Evolutionary conservation across 2,329 filamentous ascomycete genomes (phyloP).

Genomic region (Monosporascus sp.): DNA sequence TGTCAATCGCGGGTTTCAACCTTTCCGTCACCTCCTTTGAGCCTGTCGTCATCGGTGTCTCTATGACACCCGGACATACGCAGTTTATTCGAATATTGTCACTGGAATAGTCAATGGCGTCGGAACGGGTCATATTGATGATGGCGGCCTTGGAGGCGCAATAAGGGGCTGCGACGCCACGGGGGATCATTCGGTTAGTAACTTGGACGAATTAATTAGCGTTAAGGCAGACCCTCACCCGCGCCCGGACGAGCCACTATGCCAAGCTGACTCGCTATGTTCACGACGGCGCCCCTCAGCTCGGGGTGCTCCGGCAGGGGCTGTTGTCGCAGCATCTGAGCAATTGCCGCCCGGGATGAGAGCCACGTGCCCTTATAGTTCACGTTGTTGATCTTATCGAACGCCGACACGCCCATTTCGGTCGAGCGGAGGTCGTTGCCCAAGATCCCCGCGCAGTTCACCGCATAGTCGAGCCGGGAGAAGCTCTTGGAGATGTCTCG

Average conservation of each 20-base stretch:
- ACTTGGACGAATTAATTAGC: too few species aligned
- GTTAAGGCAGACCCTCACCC: conserved; percentile 24
- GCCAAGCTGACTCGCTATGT: conserved; percentile 47
- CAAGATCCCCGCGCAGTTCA: conserved; percentile 50
- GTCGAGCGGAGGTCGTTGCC: conserved; percentile 34
- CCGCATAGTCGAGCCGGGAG: conserved; percentile 47
- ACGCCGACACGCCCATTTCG: conserved; percentile 41
- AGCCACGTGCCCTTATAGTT: conserved; percentile 51
- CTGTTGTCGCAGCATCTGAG: conserved; percentile 40
- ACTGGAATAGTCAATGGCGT: conserved; percentile 51
- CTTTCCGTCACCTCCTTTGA: conserved; percentile 31
- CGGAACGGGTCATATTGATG: conserved; percentile 50
- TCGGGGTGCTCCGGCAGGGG: conserved; percentile 32
- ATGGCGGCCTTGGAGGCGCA: conserved; percentile 54
- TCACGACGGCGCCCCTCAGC: conserved; percentile 44
- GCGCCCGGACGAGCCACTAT: conserved; percentile 41
- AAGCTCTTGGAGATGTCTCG: conserved; percentile 29
- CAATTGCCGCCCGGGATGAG: conserved; percentile 36
- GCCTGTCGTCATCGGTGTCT: conserved; percentile 40
- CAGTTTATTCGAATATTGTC: conserved; percentile 33
- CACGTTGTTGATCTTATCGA: conserved; percentile 48
- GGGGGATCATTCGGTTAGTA: too few species aligned
- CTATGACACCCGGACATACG: conserved; percentile 37
- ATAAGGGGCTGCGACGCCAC: conserved; percentile 39
- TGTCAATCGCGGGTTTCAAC: conserved; percentile 36